Evolutionary conservation across 257 asterid species (phyloP).

Genomic region (Rhazya stricta): DNA sequence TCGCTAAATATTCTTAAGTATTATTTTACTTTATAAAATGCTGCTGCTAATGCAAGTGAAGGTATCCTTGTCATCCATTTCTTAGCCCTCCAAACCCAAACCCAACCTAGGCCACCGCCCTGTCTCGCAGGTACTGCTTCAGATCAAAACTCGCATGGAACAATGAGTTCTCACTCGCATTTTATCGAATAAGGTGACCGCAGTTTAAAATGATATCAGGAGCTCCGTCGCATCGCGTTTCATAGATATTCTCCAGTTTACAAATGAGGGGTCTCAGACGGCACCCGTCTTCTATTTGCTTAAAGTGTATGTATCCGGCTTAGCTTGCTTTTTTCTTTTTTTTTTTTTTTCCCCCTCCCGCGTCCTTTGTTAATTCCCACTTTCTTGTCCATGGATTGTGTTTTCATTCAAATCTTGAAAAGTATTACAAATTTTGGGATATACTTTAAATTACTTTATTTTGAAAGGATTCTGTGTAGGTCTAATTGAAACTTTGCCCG

Average conservation of each 20-base stretch:
- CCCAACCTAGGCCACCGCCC: too few species aligned
- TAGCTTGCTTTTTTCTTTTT: neutral
- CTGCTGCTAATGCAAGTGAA: too few species aligned
- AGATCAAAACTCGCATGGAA: too few species aligned
- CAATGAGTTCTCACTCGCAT: neutral
- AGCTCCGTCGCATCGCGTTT: neutral
- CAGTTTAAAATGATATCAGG: neutral
- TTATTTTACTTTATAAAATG: too few species aligned
- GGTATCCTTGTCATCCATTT: too few species aligned
- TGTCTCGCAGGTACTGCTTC: too few species aligned
- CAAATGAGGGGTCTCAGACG: conserved; percentile 1
- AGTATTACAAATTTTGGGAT: neutral
- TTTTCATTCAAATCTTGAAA: neutral
- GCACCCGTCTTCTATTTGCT: neutral
- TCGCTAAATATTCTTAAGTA: too few species aligned
- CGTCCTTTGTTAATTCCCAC: neutral
- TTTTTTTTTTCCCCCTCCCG: too few species aligned
- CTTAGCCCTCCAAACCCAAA: too few species aligned
- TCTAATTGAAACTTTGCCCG: neutral
- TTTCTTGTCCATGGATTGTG: neutral
- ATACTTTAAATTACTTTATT: neutral
- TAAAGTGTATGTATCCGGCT: neutral
- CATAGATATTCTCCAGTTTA: neutral
- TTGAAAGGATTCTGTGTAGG: neutral
- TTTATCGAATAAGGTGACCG: neutral